These are phyloP conservation scores for Fusarium nelsonii DNA, from an alignment of 2,329 filamentous ascomycete genomes.

Conservation along the genomic window DNA sequence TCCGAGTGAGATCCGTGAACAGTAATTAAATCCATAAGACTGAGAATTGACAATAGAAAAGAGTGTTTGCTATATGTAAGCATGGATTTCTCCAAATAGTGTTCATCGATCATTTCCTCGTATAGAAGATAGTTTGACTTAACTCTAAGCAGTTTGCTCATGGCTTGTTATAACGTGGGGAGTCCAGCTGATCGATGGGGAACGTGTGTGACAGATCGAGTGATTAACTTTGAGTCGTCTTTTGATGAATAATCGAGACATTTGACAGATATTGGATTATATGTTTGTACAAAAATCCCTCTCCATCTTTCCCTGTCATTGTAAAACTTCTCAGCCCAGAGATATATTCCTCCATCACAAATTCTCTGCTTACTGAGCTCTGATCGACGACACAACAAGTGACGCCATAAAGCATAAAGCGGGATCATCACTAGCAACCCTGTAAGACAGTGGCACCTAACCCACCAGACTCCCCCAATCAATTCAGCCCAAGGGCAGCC, in stretches of 20 bases:
- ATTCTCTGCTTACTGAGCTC: neutral
- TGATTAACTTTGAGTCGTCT: neutral
- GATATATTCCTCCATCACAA: neutral
- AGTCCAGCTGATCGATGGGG: neutral
- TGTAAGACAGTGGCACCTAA: constrained; percentile 32
- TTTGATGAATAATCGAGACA: neutral
- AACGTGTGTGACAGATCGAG: neutral
- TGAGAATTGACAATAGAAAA: neutral
- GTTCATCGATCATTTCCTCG: neutral
- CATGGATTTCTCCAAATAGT: neutral
- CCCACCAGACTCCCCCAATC: constrained; percentile 25
- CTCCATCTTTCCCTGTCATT: too few relatives aligned
- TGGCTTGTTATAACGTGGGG: neutral
- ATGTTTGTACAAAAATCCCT: rapidly evolving
- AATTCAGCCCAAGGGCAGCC: neutral
- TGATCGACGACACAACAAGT: neutral
- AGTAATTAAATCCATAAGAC: neutral
- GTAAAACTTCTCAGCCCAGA: too few relatives aligned
- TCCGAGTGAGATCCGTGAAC: neutral
- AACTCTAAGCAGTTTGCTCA: neutral
- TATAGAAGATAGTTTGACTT: neutral
- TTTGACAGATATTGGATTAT: rapidly evolving
- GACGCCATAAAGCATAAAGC: constrained; percentile 34
- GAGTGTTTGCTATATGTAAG: neutral
- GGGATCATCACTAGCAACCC: constrained; percentile 10